Evolutionary conservation across 139 green algal species (phyloP).

Genomic region (Protoeuglena noctilucae): DNA sequence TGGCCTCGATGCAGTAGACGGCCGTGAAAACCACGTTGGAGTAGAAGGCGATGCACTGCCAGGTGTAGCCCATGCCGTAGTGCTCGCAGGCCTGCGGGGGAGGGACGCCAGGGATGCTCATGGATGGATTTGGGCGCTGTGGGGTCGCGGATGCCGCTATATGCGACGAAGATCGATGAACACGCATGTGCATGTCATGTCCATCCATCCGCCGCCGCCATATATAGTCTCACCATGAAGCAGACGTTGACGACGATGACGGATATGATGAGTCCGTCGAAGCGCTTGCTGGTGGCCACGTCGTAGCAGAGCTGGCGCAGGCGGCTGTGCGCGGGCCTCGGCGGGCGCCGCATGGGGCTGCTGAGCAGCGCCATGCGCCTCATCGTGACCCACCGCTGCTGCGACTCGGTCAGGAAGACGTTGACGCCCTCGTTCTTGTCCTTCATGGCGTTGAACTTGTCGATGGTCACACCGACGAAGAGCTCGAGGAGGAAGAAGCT

Average conservation of each 20-base stretch:
- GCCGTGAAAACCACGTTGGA: slow-evolving; percentile 34
- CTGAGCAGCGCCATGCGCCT: slow-evolving; percentile 25
- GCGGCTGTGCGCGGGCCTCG: slow-evolving; percentile 6
- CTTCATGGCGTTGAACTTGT: slow-evolving; percentile 49
- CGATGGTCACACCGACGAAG: slow-evolving; percentile 21
- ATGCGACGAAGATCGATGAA: no score
- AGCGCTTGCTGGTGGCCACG: slow-evolving; percentile 17
- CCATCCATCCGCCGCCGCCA: no score
- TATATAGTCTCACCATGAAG: slow-evolving; percentile 31
- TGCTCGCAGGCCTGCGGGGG: no score
- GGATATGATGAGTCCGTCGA: slow-evolving; percentile 33
- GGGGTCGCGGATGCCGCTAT: no score
- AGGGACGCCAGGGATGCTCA: no score
- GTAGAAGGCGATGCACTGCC: slow-evolving; percentile 12
- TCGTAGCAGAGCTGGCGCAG: slow-evolving; percentile 16
- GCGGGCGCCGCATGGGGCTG: slow-evolving; percentile 4
- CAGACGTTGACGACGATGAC: slow-evolving; percentile 34
- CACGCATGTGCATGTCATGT: no score
- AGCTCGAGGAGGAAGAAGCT: slow-evolving; percentile 18
- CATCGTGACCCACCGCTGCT: slow-evolving; percentile 41
- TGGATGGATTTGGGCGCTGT: no score
- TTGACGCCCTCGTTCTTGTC: slow-evolving; percentile 18
- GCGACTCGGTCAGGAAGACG: slow-evolving; percentile 32
- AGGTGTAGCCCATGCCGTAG: slow-evolving; percentile 19
- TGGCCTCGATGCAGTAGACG: slow-evolving; percentile 38